A percentile compares a stretch with the other conserved stretches of the same genome.
phyloP scores from a whole-genome alignment of 1,139 yeast species.

The Tardiomyces blankii region DNA sequence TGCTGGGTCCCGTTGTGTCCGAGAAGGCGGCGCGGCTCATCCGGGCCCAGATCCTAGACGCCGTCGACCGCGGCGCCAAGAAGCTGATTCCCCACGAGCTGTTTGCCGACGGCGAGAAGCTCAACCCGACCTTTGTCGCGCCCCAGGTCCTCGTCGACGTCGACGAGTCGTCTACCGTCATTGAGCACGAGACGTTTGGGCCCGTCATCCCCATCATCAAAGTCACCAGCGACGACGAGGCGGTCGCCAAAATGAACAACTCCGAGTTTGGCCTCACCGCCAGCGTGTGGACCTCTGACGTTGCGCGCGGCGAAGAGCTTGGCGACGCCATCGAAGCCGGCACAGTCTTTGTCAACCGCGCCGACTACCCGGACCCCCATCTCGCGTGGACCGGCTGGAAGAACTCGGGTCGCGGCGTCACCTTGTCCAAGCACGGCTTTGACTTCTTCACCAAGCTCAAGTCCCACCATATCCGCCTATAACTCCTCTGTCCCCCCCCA shows the following conservation, averaged over 20 bases:
- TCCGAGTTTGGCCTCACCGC: conserved; percentile 40
- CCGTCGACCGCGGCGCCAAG: conserved; percentile 60
- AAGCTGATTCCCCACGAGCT: conserved; percentile 61
- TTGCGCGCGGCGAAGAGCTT: conserved; percentile 42
- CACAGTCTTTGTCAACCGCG: conserved; percentile 76
- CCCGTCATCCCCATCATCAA: conserved; percentile 30
- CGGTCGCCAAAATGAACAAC: conserved; percentile 25
- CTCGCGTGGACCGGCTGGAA: conserved; percentile 81
- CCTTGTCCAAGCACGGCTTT: conserved; percentile 24
- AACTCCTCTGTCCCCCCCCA: too few species aligned
- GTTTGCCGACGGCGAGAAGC: conserved; percentile 21
- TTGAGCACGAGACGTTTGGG: conserved; percentile 71
- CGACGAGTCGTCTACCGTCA: conserved; percentile 51
- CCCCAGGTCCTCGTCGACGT: conserved; percentile 77
- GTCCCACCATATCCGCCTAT: conserved; percentile 25
- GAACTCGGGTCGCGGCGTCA: conserved; percentile 66
- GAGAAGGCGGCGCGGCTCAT: conserved; percentile 62
- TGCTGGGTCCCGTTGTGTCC: conserved; percentile 74
- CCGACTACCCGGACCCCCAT: conserved; percentile 68
- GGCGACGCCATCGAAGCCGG: conserved; percentile 71
- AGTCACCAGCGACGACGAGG: conserved; percentile 30
- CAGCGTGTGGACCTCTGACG: conserved; percentile 43
- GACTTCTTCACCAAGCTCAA: conserved; percentile 26
- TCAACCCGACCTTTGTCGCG: conserved; percentile 60
- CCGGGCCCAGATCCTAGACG: conserved; percentile 57